A percentile compares a stretch with the other conserved stretches of the same genome.
Conservation (phyloP, 441 rosid genomes). For the Erodium texanum region DNA sequence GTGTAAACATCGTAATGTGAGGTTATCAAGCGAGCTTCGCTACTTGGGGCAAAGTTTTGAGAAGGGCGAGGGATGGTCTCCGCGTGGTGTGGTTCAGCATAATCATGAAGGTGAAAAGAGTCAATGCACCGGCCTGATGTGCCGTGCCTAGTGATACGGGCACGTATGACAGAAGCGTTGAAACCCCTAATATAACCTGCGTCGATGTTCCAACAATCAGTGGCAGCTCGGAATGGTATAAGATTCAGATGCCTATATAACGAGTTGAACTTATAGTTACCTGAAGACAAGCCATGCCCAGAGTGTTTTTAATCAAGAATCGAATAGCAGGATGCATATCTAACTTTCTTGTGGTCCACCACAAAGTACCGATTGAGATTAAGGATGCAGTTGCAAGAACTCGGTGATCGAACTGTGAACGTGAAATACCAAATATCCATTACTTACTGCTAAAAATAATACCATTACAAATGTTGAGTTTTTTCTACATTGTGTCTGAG, state of each 20-base stretch:
- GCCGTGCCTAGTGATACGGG: slow-evolving; percentile 80
- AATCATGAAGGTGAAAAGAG: slow-evolving; percentile 63
- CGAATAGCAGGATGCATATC: slow-evolving; percentile 80
- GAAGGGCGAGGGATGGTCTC: slow-evolving; percentile 59
- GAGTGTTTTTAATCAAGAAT: slow-evolving; percentile 58
- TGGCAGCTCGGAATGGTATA: no score
- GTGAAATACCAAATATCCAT: background rate
- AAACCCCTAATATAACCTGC: slow-evolving; percentile 20
- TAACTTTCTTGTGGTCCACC: slow-evolving; percentile 69
- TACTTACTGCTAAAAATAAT: background rate
- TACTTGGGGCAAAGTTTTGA: slow-evolving; percentile 69
- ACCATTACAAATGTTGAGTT: no score
- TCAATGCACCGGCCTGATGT: slow-evolving; percentile 83
- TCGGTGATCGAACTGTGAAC: slow-evolving; percentile 67
- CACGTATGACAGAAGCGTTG: slow-evolving; percentile 83
- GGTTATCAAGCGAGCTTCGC: slow-evolving; percentile 22
- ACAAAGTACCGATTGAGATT: slow-evolving; percentile 36
- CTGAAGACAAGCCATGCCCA: slow-evolving; percentile 82
- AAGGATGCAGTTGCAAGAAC: slow-evolving; percentile 63
- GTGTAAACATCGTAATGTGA: background rate
- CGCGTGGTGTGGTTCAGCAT: slow-evolving; percentile 73
- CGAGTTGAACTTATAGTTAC: slow-evolving; percentile 23
- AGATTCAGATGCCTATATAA: background rate
- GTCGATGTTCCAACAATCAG: background rate
- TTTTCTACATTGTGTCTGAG: background rate